These are phyloP conservation scores for Calonectria henricotiae DNA, from an alignment of 2,329 filamentous ascomycete genomes.

Conservation along the genomic window DNA sequence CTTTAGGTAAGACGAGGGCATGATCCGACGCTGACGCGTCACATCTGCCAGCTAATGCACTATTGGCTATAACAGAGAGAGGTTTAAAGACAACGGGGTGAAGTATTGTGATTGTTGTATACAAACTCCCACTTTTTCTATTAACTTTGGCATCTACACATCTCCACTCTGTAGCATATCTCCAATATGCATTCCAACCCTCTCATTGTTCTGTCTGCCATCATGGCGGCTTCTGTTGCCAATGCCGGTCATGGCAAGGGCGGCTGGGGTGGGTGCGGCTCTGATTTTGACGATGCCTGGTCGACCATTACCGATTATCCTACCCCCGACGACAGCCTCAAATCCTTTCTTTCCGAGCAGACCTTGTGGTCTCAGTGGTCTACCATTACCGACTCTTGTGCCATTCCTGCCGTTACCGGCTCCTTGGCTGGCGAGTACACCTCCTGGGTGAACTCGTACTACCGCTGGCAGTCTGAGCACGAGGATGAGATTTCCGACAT, in stretches of 20 bases:
- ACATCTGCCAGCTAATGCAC: background rate
- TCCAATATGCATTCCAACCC: background rate
- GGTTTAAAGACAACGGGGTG: background rate
- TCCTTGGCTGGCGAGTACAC: slow-evolving; percentile 9
- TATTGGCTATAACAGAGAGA: background rate
- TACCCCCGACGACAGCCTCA: slow-evolving; percentile 1
- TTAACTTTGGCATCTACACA: background rate
- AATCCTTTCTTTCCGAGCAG: background rate
- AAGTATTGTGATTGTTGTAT: background rate
- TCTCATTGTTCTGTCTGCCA: background rate
- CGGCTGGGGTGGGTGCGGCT: background rate
- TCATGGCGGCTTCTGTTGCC: background rate
- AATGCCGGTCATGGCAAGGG: background rate
- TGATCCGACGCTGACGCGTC: slow-evolving; percentile 2
- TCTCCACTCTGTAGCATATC: background rate
- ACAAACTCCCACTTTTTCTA: background rate
- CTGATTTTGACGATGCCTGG: background rate
- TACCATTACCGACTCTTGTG: background rate
- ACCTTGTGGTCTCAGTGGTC: slow-evolving; percentile 5
- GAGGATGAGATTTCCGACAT: background rate
- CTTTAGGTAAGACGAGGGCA: background rate
- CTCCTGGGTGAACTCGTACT: background rate
- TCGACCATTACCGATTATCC: slow-evolving; percentile 9
- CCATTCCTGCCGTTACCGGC: background rate
- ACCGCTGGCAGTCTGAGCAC: background rate